Percentiles rank a stretch among this genome's conserved stretches.
These are phyloP conservation scores for Coniochaeta hoffmannii DNA, from an alignment of 2,329 filamentous ascomycete genomes.

Conservation along the genomic window DNA sequence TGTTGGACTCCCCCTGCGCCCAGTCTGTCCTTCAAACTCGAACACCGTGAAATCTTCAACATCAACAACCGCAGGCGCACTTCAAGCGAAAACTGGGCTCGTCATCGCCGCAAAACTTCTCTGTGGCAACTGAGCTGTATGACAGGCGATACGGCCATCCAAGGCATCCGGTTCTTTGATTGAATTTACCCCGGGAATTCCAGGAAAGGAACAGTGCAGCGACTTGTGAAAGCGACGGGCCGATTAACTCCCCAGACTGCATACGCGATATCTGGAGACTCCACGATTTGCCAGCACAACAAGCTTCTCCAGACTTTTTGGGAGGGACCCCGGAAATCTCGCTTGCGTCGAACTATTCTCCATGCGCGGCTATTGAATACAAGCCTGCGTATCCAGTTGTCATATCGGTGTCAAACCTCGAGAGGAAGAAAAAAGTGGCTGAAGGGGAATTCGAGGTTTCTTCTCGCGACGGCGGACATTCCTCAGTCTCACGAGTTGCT, in stretches of 20 bases:
- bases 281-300: conserved; percentile 4
- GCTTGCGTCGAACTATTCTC: not conserved
- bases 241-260: conserved; percentile 7
- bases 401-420: conserved; percentile 5
- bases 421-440: conserved; percentile 7
- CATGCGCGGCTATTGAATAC: conserved; percentile 1
- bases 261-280: conserved; percentile 5
- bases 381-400: not conserved
- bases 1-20: not conserved
- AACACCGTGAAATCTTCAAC: not conserved
- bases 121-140: not conserved
- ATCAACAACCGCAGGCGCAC: not conserved
- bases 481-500: conserved; percentile 1
- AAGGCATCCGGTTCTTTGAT: not conserved
- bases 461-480: not conserved
- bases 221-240: conserved; percentile 1
- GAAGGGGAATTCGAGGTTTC: not conserved
- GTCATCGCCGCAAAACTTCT: not conserved
- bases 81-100: not conserved
- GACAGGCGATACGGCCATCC: not conserved
- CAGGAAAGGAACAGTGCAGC: not conserved
- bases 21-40: not conserved
- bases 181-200: not conserved
- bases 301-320: conserved; percentile 5
- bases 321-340: not conserved